phyloP scores from a whole-genome alignment of 139 green algal genomes.

The Nannochloris sp. region DNA sequence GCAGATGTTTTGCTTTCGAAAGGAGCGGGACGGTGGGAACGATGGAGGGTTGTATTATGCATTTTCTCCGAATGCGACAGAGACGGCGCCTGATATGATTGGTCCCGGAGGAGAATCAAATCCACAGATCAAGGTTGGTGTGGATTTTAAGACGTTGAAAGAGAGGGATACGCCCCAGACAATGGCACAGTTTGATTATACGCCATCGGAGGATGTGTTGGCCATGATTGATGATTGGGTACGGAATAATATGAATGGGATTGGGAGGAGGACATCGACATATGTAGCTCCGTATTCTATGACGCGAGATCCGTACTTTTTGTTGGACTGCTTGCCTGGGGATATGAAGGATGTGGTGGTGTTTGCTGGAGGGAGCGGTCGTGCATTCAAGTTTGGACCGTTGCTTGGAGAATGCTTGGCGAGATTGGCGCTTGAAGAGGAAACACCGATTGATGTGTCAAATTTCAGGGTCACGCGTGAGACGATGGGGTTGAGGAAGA shows the following conservation, averaged over 20 bases:
- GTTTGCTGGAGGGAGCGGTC: background rate
- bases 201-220: background rate
- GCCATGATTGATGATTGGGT: slow-evolving; percentile 4
- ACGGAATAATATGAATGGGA: slow-evolving; percentile 2
- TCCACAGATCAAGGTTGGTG: slow-evolving; percentile 2
- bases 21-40: background rate
- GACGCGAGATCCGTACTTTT: background rate
- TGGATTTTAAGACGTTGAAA: slow-evolving; percentile 2
- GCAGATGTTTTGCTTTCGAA: slow-evolving; percentile 1
- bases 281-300: slow-evolving; percentile 1
- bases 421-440: background rate
- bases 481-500: background rate
- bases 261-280: slow-evolving; percentile 2
- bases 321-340: background rate
- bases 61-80: slow-evolving; percentile 1
- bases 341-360: background rate
- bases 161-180: background rate
- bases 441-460: background rate
- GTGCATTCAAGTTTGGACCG: background rate
- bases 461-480: background rate
- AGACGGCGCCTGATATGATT: background rate
- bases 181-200: slow-evolving; percentile 1
- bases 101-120: background rate
- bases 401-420: slow-evolving; percentile 2
- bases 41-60: background rate